Evolutionary conservation across 768 basidiomycete species (phyloP).

Genomic region (Mycena galericulata): DNA sequence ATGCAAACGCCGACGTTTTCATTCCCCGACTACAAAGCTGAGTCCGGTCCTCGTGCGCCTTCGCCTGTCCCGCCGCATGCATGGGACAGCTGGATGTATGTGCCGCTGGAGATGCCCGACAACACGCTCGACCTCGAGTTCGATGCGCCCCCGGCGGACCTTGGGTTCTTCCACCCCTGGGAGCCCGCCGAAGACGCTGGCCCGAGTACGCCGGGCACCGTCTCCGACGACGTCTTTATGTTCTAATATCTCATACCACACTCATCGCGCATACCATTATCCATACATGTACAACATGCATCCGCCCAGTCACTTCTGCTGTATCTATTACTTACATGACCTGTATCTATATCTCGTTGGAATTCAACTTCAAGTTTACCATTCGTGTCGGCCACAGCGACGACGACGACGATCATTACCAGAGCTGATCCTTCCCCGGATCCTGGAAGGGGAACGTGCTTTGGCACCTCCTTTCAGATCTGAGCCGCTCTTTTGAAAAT

Average conservation of each 20-base stretch:
- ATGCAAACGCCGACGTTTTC: not conserved
- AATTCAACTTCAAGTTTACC: not conserved
- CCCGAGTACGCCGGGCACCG: too few relatives aligned
- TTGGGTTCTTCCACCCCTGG: conserved; percentile 14
- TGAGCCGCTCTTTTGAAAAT: too few relatives aligned
- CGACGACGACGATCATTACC: too few relatives aligned
- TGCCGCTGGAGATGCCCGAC: conserved; percentile 6
- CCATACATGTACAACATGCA: not conserved
- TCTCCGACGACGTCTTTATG: not conserved
- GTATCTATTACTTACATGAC: not conserved
- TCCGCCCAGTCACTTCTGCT: not conserved
- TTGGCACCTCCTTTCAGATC: too few relatives aligned
- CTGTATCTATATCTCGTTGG: not conserved
- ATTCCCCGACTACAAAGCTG: not conserved
- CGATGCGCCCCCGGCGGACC: not conserved
- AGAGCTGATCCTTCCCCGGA: too few relatives aligned
- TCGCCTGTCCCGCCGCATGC: not conserved
- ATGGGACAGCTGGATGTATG: conserved; percentile 22
- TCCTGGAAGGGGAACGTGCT: too few relatives aligned
- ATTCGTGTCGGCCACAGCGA: not conserved
- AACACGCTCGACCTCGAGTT: conserved; percentile 1
- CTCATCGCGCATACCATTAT: not conserved
- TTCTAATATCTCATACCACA: not conserved
- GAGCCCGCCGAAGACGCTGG: not conserved
- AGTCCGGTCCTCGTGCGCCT: not conserved